Evolutionary conservation across 2,329 filamentous ascomycete species (phyloP).

Genomic region (Sarocladium brachiariae): DNA sequence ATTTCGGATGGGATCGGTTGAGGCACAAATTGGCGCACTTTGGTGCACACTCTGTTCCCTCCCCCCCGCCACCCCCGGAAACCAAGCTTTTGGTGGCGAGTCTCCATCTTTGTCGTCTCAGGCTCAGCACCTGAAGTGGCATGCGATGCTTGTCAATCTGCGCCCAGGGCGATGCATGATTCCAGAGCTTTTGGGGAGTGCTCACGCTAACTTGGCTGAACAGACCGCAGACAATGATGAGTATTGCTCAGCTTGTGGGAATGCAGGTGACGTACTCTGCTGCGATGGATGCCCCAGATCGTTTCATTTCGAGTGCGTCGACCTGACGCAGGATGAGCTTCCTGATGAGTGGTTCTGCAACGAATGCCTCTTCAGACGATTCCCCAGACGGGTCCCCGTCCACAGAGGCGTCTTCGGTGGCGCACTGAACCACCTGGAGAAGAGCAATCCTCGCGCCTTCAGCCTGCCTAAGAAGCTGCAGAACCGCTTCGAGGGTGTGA

Average conservation of each 20-base stretch:
- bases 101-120: not conserved
- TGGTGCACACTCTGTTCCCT: conserved; percentile 10
- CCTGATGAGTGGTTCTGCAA: conserved; percentile 84
- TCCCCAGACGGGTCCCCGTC: conserved; percentile 37
- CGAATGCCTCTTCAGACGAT: conserved; percentile 51
- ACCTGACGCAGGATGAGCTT: conserved; percentile 66
- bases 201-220: conserved; percentile 13
- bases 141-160: conserved; percentile 11
- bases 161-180: not conserved
- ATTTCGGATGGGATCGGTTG: no score
- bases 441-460: conserved; percentile 66
- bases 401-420: conserved; percentile 52
- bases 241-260: conserved; percentile 79
- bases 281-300: conserved; percentile 88
- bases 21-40: conserved; percentile 14
- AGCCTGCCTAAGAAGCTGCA: conserved; percentile 64
- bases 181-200: conserved; percentile 9
- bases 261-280: conserved; percentile 78
- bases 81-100: not conserved
- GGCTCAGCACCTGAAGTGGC: not conserved
- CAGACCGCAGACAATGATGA: conserved; percentile 69
- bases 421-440: conserved; percentile 58
- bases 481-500: conserved; percentile 72
- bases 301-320: conserved; percentile 84
- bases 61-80: conserved; percentile 1